Conservation (phyloP, 2,329 filamentous ascomycete species). For the Fusarium sacchari region DNA sequence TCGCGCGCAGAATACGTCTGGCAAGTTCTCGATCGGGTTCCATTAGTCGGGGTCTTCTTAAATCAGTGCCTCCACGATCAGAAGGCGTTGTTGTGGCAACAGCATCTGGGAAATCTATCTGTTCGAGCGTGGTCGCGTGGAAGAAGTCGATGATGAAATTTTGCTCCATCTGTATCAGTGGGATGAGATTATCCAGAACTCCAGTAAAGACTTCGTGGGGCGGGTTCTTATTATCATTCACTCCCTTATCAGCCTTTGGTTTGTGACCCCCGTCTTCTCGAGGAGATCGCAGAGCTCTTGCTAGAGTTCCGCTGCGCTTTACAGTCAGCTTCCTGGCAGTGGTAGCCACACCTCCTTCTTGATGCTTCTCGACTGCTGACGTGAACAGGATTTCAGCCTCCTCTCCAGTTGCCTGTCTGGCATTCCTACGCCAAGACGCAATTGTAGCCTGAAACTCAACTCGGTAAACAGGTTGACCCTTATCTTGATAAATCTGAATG, state of each 20-base stretch:
- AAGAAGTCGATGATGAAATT: constrained; percentile 98
- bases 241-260: constrained; percentile 64
- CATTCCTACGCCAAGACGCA: constrained; percentile 81
- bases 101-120: constrained; percentile 83
- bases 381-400: constrained; percentile 91
- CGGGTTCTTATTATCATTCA: constrained; percentile 71
- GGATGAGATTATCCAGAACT: constrained; percentile 82
- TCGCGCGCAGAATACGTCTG: constrained; percentile 83
- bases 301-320: constrained; percentile 89
- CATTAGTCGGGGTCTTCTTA: constrained; percentile 79
- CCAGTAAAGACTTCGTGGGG: constrained; percentile 85
- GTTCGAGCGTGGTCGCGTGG: constrained; percentile 87
- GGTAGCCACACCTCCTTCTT: constrained; percentile 75
- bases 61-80: constrained; percentile 75
- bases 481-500: constrained; percentile 82
- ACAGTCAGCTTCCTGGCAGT: constrained; percentile 91
- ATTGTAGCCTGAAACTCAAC: constrained; percentile 83
- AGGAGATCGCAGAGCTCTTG: constrained; percentile 75
- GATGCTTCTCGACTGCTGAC: constrained; percentile 83
- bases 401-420: constrained; percentile 78
- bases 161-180: constrained; percentile 89
- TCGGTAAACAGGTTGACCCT: constrained; percentile 80
- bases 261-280: constrained; percentile 68
- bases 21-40: constrained; percentile 90
- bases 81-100: constrained; percentile 74